Evolutionary conservation across 768 basidiomycete genomes (phyloP).

Genomic region (Boletus tomentosulus): DNA sequence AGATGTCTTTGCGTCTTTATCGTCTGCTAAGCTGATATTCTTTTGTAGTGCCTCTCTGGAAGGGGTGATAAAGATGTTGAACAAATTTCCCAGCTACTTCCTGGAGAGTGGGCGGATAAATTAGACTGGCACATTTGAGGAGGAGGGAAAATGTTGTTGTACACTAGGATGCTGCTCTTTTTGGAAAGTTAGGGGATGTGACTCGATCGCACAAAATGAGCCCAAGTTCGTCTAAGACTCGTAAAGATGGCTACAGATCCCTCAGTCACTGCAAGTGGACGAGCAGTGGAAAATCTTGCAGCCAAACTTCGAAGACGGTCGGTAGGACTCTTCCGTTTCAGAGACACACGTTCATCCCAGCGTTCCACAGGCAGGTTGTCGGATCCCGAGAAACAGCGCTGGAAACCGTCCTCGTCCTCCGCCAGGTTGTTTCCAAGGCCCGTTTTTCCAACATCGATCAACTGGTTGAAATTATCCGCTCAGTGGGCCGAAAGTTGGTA

Average conservation of each 20-base stretch:
- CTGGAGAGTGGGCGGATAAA: conserved; percentile 88
- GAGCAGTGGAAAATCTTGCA: conserved; percentile 64
- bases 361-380: conserved; percentile 69
- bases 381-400: conserved; percentile 87
- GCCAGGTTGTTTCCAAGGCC: conserved; percentile 85
- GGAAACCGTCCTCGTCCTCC: conserved; percentile 83
- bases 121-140: conserved; percentile 84
- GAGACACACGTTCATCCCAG: conserved; percentile 33
- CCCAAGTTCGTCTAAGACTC: no score
- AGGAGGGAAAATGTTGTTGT: not conserved
- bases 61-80: conserved; percentile 98
- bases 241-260: conserved; percentile 42
- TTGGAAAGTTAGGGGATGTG: conserved; percentile 16
- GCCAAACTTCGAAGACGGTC: conserved; percentile 70
- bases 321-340: conserved; percentile 28
- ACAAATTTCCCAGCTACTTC: conserved; percentile 89
- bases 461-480: conserved; percentile 71
- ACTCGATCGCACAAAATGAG: conserved; percentile 7
- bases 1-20: conserved; percentile 31
- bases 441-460: conserved; percentile 86
- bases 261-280: conserved; percentile 41
- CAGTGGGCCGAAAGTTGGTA: conserved; percentile 73
- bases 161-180: conserved; percentile 5
- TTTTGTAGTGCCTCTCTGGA: conserved; percentile 78
- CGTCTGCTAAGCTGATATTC: conserved; percentile 6